Evolutionary conservation across 768 basidiomycete genomes (phyloP).

Genomic region (Clathrus columnatus): DNA sequence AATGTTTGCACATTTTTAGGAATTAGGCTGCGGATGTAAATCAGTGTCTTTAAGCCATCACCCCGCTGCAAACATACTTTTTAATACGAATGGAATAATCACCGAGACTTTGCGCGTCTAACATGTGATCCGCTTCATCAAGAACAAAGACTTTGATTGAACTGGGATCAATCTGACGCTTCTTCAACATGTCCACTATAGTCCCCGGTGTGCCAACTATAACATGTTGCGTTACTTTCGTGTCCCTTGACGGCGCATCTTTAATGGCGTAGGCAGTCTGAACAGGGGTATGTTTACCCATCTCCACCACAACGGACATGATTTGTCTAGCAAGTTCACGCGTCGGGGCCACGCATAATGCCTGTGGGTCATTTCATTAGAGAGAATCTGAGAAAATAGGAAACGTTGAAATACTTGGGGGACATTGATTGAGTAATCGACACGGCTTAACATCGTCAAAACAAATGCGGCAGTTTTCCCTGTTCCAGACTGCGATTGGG

Average conservation of each 20-base stretch:
- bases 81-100: constrained; percentile 92
- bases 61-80: constrained; percentile 48
- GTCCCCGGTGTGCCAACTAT: constrained; percentile 97
- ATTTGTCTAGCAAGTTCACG: constrained; percentile 97
- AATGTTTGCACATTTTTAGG: constrained; percentile 62
- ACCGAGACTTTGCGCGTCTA: constrained; percentile 87
- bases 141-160: constrained; percentile 88
- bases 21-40: neutral
- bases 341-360: constrained; percentile 94
- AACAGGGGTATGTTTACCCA: constrained; percentile 92
- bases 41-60: neutral
- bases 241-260: constrained; percentile 63
- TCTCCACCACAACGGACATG: constrained; percentile 85
- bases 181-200: constrained; percentile 76
- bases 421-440: constrained; percentile 74
- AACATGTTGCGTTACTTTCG: constrained; percentile 72
- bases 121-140: constrained; percentile 99
- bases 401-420: constrained; percentile 59
- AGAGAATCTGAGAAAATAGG: neutral
- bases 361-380: constrained; percentile 36
- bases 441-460: constrained; percentile 90
- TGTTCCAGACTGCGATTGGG: constrained; percentile 97
- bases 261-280: constrained; percentile 96
- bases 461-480: constrained; percentile 99
- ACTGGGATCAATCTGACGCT: constrained; percentile 68